phyloP scores from a whole-genome alignment of 1,284 basidiomycete genomes.

The Puccinia polysora region DNA sequence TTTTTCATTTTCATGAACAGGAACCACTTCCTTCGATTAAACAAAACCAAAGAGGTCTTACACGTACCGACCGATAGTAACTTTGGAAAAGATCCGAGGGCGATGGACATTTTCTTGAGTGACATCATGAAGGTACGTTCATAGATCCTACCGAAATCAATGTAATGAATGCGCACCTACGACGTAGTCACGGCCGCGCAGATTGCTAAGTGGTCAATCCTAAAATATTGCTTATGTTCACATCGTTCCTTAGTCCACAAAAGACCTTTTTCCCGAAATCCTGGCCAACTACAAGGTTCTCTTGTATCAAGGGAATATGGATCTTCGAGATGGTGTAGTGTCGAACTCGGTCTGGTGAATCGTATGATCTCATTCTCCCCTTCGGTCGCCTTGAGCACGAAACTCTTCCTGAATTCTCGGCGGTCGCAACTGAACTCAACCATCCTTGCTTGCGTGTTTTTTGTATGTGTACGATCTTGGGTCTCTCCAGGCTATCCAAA shows the following conservation, averaged over 20 bases:
- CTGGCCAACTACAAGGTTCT: conserved; percentile 4
- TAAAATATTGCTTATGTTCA: neutral
- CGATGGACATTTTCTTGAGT: conserved; percentile 2
- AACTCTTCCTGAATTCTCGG: neutral
- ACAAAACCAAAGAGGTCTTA: neutral
- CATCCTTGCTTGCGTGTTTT: neutral
- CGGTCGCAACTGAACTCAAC: neutral
- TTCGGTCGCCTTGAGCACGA: neutral
- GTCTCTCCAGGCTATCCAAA: conserved; percentile 13
- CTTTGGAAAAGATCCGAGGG: conserved; percentile 1
- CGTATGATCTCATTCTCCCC: too few relatives aligned
- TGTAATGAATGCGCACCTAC: too few relatives aligned
- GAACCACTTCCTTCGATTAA: conserved; percentile 13
- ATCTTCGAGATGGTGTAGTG: conserved; percentile 7
- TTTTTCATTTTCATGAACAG: neutral
- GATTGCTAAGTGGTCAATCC: too few relatives aligned
- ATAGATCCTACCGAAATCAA: too few relatives aligned
- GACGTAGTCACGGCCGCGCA: too few relatives aligned
- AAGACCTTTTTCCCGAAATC: conserved; percentile 17
- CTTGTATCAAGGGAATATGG: conserved; percentile 21
- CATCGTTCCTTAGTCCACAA: conserved; percentile 7
- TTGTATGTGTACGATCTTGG: neutral
- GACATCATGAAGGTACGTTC: conserved; percentile 25
- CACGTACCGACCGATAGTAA: neutral
- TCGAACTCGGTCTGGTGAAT: conserved; percentile 19